A percentile compares a stretch with the other conserved stretches of the same genome.
phyloP scores from a whole-genome alignment of 306 rosid genomes.

The Astragalus membranaceus region DNA sequence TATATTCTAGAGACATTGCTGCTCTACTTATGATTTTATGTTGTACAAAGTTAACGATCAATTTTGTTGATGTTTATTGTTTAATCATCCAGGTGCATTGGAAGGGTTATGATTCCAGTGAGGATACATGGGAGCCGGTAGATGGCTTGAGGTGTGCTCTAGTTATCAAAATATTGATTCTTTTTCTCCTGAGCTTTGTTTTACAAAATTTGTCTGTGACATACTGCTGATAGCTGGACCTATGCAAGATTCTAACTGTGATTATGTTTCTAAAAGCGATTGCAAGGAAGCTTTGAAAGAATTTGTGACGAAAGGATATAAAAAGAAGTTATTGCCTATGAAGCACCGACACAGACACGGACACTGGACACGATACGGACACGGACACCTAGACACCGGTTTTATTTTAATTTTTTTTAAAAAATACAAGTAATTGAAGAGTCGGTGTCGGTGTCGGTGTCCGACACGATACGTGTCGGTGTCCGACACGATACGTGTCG shows the following conservation, averaged over 20 bases:
- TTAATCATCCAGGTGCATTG: slow-evolving; percentile 33
- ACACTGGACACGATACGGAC: no score
- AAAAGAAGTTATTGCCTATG: slow-evolving; percentile 29
- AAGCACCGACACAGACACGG: no score
- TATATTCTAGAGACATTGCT: not conserved
- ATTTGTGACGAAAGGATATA: slow-evolving; percentile 29
- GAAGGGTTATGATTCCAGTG: slow-evolving; percentile 34
- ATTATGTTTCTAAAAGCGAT: slow-evolving; percentile 20
- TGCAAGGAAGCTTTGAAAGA: slow-evolving; percentile 26
- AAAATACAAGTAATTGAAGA: no score
- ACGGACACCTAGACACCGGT: no score
- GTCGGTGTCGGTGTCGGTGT: no score
- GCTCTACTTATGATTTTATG: not conserved
- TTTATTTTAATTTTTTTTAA: no score
- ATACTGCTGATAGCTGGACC: not conserved
- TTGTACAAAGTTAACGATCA: not conserved
- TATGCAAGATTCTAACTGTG: not conserved
- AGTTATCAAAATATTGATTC: not conserved
- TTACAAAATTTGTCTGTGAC: not conserved
- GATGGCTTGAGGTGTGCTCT: slow-evolving; percentile 31
- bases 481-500: no score
- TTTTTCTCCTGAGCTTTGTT: not conserved
- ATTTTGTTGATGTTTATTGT: not conserved
- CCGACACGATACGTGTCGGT: no score
- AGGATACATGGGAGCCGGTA: slow-evolving; percentile 41